phyloP scores from a whole-genome alignment of 2,329 filamentous ascomycete genomes.

The Cordyceps cateniannulata region DNA sequence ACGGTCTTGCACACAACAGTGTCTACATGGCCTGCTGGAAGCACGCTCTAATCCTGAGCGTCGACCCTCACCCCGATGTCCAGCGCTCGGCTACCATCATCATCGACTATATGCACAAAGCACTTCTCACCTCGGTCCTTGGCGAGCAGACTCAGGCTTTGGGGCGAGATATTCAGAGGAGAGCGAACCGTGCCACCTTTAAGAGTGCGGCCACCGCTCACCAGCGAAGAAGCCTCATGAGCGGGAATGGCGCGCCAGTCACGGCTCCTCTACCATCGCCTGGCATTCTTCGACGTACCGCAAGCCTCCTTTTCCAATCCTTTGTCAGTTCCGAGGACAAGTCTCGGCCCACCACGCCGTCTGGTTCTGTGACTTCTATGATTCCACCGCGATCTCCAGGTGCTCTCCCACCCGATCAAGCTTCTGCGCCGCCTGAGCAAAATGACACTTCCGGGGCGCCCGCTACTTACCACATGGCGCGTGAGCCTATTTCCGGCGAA shows the following conservation, averaged over 20 bases:
- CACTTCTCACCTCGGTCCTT: constrained; percentile 70
- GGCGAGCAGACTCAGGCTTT: constrained; percentile 62
- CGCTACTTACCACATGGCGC: constrained; percentile 68
- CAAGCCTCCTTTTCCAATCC: constrained; percentile 56
- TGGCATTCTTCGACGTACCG: constrained; percentile 56
- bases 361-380: constrained; percentile 18
- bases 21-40: constrained; percentile 95
- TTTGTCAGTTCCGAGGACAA: constrained; percentile 46
- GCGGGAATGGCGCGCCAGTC: constrained; percentile 22
- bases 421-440: constrained; percentile 60
- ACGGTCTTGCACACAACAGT: constrained; percentile 72
- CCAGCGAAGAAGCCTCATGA: constrained; percentile 37
- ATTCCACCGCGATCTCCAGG: constrained; percentile 24
- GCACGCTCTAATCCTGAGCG: constrained; percentile 80
- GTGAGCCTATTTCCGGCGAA: constrained; percentile 71
- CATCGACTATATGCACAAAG: constrained; percentile 76
- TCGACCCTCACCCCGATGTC: constrained; percentile 91
- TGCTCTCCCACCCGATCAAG: constrained; percentile 35
- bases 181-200: constrained; percentile 40
- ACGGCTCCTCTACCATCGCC: constrained; percentile 45
- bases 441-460: constrained; percentile 60
- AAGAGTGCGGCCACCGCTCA: constrained; percentile 34
- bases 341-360: constrained; percentile 27
- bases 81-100: constrained; percentile 79
- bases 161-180: constrained; percentile 64